phyloP scores from a whole-genome alignment of 2,329 filamentous ascomycete genomes.

The Trichoderma atrobrunneum region DNA sequence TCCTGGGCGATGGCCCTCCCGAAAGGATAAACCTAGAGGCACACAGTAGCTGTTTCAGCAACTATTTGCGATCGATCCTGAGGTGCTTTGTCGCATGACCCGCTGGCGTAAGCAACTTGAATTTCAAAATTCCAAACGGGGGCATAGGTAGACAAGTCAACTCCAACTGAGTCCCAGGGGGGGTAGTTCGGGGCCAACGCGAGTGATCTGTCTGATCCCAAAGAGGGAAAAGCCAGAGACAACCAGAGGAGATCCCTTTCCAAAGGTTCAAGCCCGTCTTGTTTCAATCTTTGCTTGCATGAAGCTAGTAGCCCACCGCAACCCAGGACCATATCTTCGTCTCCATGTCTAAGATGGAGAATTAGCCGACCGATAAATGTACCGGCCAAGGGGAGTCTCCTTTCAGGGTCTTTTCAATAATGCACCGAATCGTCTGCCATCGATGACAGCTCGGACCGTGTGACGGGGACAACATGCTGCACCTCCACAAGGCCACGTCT shows the following conservation, averaged over 20 bases:
- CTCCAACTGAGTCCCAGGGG: neutral
- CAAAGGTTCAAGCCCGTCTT: neutral
- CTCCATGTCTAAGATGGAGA: neutral
- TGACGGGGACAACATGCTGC: neutral
- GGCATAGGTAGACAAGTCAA: neutral
- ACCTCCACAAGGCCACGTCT: slow-evolving; percentile 8
- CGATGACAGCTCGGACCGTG: slow-evolving; percentile 5
- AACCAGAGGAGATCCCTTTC: neutral
- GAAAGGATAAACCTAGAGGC: neutral
- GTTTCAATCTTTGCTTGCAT: neutral
- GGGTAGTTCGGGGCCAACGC: neutral
- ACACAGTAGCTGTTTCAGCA: neutral
- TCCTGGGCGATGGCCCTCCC: neutral
- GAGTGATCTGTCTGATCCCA: neutral
- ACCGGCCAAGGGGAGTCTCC: neutral
- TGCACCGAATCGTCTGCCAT: slow-evolving; percentile 5
- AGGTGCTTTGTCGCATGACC: neutral
- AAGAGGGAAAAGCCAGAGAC: neutral
- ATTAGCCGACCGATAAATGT: neutral
- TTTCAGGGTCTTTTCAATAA: slow-evolving; percentile 7
- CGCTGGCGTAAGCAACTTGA: slow-evolving; percentile 4
- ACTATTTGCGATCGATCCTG: neutral
- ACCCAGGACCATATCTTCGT: neutral
- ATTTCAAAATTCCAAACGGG: neutral
- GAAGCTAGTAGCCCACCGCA: neutral